A percentile compares a stretch with the other conserved stretches of the same genome.
Conservation (phyloP, 805 yeast species). For the Trichomonascus vanleenenianus region DNA sequence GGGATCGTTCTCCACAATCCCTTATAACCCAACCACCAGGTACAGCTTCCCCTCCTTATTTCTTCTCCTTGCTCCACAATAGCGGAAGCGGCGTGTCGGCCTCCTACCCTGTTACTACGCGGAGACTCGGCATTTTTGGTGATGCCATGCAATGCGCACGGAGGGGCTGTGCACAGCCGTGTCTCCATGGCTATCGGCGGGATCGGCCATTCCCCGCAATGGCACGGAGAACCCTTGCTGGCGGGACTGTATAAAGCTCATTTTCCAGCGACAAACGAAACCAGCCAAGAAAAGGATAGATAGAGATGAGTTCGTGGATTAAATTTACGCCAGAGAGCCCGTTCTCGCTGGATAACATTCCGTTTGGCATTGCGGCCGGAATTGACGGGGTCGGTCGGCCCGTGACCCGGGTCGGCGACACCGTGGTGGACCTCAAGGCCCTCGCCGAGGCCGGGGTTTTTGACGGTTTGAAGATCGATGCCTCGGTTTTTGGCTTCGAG, state of each 20-base stretch:
- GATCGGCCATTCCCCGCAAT: no score
- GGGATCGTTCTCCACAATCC: background rate
- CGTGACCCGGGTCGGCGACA: constrained; percentile 18
- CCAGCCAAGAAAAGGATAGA: no score
- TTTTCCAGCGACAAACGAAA: no score
- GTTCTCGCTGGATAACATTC: constrained; percentile 23
- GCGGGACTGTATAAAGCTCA: no score
- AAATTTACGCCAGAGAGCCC: constrained; percentile 6
- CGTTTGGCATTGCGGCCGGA: constrained; percentile 19
- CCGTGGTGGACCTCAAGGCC: constrained; percentile 17
- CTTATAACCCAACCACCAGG: no score
- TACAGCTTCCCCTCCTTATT: no score
- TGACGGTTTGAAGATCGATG: background rate
- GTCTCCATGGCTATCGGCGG: background rate
- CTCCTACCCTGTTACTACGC: no score
- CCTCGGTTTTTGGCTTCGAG: constrained; percentile 9
- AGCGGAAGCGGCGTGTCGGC: background rate
- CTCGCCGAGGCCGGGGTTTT: constrained; percentile 13
- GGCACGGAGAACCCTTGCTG: no score
- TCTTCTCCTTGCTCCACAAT: no score
- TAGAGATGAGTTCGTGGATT: constrained; percentile 8
- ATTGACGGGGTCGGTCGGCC: constrained; percentile 7
- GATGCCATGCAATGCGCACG: background rate
- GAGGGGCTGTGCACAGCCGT: background rate
- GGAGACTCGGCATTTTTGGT: no score